Evolutionary conservation across 2,329 filamentous ascomycete species (phyloP), one percentile per base, ranked within the genome.

Genomic region (Alternaria postmessia): DNA sequence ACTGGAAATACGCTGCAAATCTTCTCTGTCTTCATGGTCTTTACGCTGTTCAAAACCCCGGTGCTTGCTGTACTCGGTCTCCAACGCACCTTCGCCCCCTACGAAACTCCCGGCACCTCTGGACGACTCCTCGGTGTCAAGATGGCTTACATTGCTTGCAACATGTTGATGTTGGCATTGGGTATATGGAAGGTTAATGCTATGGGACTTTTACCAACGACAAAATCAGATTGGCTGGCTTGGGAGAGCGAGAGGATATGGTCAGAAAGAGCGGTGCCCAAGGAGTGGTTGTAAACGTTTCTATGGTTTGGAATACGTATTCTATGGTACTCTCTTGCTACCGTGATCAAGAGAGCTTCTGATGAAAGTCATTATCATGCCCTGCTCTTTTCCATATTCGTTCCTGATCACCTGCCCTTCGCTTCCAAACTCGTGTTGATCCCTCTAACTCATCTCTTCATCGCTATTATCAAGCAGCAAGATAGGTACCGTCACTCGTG

Each of bases 11-110:
- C 92, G 63, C 87, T 99, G 47, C 95, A 99, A 79, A 98, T 99
- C 68, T 99, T 99, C 84, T 96, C 91, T 81, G 98, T 99, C 81
- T 98, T 98, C 93, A 99, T 98, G 94, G 94, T 98, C 18, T 94
- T 94, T 74, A 98, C 97, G 91, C 89, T 96, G 46, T 99, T 99
- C 86, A 98, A 98, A 85, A 96, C 92, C 68, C 95, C 95, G 9
- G 86, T 99, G 62, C 88, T 92, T 79, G 95, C 94, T 34, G 82
- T 98, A 46, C 81, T 96, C 62, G 88, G 84, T 68, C 94, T 94
- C 48, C 93, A 95, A 75, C 87, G 89, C 74, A 92, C 91, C n/a
- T 98, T 99, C 78, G 88, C 92, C 75, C 90, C 91, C 63, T 96
- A 96, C 80, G 93, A 97, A 78, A 94, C 92, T 20, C 89, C 93